phyloP scores from a whole-genome alignment of 2,329 filamentous ascomycete species.

The Ophiostoma triangulosporum region DNA sequence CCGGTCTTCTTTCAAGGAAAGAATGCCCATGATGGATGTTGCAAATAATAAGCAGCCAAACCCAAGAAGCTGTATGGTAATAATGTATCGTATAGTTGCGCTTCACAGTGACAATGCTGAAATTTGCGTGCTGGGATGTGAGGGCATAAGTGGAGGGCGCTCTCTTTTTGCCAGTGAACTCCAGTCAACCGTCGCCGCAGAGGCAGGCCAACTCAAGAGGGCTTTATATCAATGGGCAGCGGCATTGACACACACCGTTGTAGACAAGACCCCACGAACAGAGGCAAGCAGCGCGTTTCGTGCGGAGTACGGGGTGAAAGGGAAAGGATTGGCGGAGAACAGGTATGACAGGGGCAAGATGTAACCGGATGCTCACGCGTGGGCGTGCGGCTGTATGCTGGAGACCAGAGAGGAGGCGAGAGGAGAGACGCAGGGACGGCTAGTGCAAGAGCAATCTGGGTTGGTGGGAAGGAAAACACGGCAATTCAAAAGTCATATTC shows the following conservation, averaged over 20 bases:
- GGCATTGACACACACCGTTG: background rate
- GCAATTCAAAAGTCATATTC: background rate
- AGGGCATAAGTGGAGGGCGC: background rate
- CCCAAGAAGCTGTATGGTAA: background rate
- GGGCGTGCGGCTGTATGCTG: no score
- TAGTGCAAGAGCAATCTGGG: background rate
- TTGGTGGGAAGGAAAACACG: background rate
- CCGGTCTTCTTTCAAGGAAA: conserved; percentile 40
- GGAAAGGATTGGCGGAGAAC: background rate
- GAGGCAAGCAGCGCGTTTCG: background rate
- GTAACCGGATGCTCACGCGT: no score
- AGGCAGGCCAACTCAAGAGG: background rate
- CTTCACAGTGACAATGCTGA: background rate
- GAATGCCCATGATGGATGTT: conserved; percentile 22
- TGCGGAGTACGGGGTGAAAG: background rate
- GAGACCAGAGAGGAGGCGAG: background rate
- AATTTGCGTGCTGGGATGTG: background rate
- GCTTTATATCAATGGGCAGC: background rate
- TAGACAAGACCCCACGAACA: background rate
- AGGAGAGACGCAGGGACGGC: background rate
- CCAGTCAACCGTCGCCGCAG: background rate
- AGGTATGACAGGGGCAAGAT: background rate
- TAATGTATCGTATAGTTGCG: background rate
- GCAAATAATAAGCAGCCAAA: background rate
- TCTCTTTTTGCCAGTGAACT: background rate